A percentile compares a stretch with the other conserved stretches of the same genome.
phyloP scores from a whole-genome alignment of 225 moss, liverwort and hornwort genomes.

The Neckera pumila region DNA sequence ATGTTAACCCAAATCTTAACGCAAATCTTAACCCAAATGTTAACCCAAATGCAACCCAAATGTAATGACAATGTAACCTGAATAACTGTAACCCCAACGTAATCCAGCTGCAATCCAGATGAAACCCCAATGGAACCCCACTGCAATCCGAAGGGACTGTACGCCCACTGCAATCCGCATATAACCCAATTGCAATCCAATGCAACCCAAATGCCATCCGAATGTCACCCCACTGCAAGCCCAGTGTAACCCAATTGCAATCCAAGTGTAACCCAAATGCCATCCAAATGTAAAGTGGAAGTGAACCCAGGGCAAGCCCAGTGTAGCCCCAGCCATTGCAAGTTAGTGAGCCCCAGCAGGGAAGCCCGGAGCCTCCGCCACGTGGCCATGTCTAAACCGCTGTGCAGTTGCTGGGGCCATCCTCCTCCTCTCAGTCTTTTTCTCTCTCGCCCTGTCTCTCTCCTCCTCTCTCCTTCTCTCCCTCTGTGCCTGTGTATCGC shows the following conservation, averaged over 20 bases:
- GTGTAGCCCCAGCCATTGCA: too few species aligned
- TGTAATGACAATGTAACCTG: too few species aligned
- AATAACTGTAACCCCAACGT: neutral
- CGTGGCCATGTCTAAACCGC: conserved; percentile 13
- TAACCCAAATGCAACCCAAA: neutral
- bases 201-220: too few species aligned
- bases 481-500: neutral
- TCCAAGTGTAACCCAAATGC: neutral
- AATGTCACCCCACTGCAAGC: too few species aligned
- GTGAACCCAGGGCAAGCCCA: too few species aligned
- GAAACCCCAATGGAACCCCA: neutral
- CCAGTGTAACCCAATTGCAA: too few species aligned
- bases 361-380: neutral
- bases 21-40: neutral
- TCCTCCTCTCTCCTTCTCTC: neutral
- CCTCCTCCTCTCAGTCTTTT: neutral
- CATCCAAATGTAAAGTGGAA: too few species aligned
- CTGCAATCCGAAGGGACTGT: too few species aligned
- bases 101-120: neutral
- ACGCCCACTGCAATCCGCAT: too few species aligned
- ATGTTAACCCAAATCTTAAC: neutral
- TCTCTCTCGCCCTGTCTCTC: neutral
- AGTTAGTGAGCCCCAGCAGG: neutral
- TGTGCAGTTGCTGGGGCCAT: conserved; percentile 30
- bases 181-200: too few species aligned